Evolutionary conservation across 1,284 basidiomycete species (phyloP).

Genomic region (Apiotrichum brassicae): DNA sequence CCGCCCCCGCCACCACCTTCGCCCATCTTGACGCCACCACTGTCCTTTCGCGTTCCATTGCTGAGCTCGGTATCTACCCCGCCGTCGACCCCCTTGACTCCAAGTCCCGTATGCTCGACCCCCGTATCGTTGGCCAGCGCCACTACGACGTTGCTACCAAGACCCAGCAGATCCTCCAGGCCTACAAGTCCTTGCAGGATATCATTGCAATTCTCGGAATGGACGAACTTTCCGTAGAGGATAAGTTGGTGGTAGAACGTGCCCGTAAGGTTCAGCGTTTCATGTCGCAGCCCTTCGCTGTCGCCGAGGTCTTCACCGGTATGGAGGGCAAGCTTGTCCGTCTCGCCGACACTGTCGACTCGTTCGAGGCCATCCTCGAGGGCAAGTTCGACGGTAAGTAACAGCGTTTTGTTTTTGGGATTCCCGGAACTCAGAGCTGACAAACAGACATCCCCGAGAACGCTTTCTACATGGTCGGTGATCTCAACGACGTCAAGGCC

Average conservation of each 20-base stretch:
- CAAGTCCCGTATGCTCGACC: slow-evolving; percentile 99
- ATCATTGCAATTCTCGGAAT: slow-evolving; percentile 74
- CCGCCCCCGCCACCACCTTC: slow-evolving; percentile 97
- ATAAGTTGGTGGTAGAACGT: slow-evolving; percentile 83
- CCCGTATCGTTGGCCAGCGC: slow-evolving; percentile 85
- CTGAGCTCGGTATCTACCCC: slow-evolving; percentile 99
- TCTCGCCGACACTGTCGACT: slow-evolving; percentile 84
- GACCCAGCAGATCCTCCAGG: slow-evolving; percentile 97
- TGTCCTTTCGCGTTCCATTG: slow-evolving; percentile 96
- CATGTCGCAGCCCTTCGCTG: slow-evolving; percentile 99
- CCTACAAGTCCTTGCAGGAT: slow-evolving; percentile 97
- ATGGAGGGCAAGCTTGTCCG: slow-evolving; percentile 93
- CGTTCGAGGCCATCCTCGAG: slow-evolving; percentile 92
- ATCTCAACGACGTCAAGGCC: slow-evolving; percentile 62
- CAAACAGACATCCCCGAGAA: slow-evolving; percentile 72
- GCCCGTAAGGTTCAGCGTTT: slow-evolving; percentile 68
- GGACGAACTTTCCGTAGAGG: slow-evolving; percentile 99
- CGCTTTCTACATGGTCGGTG: slow-evolving; percentile 70
- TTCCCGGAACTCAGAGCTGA: neutral
- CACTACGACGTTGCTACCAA: slow-evolving; percentile 94
- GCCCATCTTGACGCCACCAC: slow-evolving; percentile 99
- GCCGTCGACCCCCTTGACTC: slow-evolving; percentile 99
- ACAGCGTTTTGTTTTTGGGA: neutral
- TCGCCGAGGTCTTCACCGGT: slow-evolving; percentile 98
- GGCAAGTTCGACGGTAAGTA: slow-evolving; percentile 49